phyloP scores from a whole-genome alignment of 768 basidiomycete species.

The Tylopilus sp. region DNA sequence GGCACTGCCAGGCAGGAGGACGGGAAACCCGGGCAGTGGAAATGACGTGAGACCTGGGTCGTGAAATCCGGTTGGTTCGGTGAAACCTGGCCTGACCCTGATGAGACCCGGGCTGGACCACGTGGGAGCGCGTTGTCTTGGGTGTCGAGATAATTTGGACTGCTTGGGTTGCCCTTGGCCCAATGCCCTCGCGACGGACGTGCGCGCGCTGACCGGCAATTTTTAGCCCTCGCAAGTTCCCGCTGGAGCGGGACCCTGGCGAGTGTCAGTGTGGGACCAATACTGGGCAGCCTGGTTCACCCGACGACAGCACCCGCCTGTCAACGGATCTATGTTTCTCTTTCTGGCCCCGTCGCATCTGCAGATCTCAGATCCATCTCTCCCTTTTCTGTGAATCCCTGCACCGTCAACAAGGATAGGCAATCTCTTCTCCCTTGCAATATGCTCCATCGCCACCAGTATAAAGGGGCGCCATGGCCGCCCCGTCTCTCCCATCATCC shows the following conservation, averaged over 20 bases:
- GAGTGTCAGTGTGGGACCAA: slow-evolving; percentile 5
- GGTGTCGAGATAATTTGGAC: slow-evolving; percentile 19
- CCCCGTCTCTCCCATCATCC: slow-evolving; percentile 12
- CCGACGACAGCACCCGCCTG: slow-evolving; percentile 22
- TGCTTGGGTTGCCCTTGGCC: slow-evolving; percentile 11
- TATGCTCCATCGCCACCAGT: slow-evolving; percentile 25
- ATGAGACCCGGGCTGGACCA: slow-evolving; percentile 14
- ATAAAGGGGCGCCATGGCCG: slow-evolving; percentile 29
- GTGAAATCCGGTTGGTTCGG: slow-evolving; percentile 7
- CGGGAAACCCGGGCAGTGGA: neutral
- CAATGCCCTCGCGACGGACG: slow-evolving; percentile 10
- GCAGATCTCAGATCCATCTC: slow-evolving; percentile 32
- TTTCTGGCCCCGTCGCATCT: slow-evolving; percentile 26
- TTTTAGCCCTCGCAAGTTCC: slow-evolving; percentile 19
- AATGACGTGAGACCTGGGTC: slow-evolving; percentile 13
- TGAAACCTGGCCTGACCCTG: slow-evolving; percentile 17
- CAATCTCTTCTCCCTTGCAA: slow-evolving; percentile 30
- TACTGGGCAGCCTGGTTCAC: slow-evolving; percentile 17
- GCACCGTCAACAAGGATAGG: slow-evolving; percentile 28
- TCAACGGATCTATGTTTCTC: slow-evolving; percentile 32
- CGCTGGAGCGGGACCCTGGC: slow-evolving; percentile 15
- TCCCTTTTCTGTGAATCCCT: slow-evolving; percentile 37
- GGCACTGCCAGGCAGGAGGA: neutral
- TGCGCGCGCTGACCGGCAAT: slow-evolving; percentile 12
- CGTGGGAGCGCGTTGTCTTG: slow-evolving; percentile 20